Conservation (phyloP, 441 rosid genomes). For the Eutrema salsugineum region DNA sequence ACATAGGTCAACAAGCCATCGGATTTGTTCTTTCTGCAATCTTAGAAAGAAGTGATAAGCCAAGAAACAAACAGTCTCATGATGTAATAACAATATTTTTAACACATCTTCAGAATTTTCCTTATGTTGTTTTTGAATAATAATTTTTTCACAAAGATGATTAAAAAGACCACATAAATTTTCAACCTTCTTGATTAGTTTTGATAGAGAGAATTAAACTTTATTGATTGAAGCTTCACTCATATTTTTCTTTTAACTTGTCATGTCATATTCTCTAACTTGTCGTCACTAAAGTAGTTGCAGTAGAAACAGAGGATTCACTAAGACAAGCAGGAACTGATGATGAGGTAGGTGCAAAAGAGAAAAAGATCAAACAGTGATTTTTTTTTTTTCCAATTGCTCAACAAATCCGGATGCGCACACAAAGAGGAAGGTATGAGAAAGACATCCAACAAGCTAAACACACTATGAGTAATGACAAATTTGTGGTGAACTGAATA, state of each 20-base stretch:
- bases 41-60: neutral
- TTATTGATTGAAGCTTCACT: neutral
- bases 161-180: neutral
- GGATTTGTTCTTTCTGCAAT: neutral
- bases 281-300: neutral
- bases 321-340: neutral
- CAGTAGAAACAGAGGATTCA: conserved; percentile 8
- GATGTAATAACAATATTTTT: neutral
- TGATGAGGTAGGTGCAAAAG: conserved; percentile 26
- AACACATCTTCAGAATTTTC: neutral
- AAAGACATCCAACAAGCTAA: conserved; percentile 14
- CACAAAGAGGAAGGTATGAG: conserved; percentile 18
- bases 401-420: conserved; percentile 12
- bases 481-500: conserved; percentile 18
- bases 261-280: neutral
- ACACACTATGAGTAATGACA: neutral
- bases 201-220: neutral
- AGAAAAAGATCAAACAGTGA: neutral
- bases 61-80: conserved; percentile 5
- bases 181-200: neutral
- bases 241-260: neutral
- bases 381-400: neutral
- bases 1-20: conserved; percentile 10
- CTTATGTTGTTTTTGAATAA: neutral
- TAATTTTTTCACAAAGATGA: neutral